These are phyloP conservation scores for Candida mesenterica DNA, from an alignment of 1,139 yeast genomes.

Conservation along the genomic window DNA sequence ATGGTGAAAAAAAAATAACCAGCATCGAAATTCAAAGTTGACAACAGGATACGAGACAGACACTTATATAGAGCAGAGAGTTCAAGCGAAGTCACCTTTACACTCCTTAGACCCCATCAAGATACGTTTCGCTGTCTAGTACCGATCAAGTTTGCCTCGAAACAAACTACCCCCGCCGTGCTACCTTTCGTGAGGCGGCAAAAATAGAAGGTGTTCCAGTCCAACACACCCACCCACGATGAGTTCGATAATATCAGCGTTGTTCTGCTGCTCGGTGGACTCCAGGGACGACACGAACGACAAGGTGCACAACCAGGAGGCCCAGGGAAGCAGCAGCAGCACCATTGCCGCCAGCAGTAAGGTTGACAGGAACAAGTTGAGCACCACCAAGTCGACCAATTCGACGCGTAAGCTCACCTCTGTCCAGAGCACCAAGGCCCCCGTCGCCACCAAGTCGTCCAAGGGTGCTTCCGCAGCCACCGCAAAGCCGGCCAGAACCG, in stretches of 20 bases:
- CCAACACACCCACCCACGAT: conserved; percentile 9
- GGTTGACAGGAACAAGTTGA: conserved; percentile 6
- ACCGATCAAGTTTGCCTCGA: too few species aligned
- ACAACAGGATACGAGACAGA: too few species aligned
- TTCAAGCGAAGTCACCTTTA: too few species aligned
- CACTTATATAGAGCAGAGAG: too few species aligned
- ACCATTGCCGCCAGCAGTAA: conserved; percentile 5
- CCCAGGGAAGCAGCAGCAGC: conserved; percentile 2
- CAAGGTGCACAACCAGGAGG: conserved; percentile 15
- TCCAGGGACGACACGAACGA: conserved; percentile 36
- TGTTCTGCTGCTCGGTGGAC: conserved; percentile 43
- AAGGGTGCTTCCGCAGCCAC: conserved; percentile 1
- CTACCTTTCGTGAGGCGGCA: too few species aligned
- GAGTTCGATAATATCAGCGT: conserved; percentile 30
- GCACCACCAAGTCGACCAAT: conserved; percentile 1
- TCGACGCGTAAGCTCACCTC: background rate
- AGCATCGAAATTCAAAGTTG: conserved; percentile 3
- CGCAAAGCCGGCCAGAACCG: background rate
- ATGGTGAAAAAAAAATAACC: conserved; percentile 4
- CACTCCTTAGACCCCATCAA: too few species aligned
- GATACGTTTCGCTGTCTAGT: too few species aligned
- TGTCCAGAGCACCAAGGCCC: conserved; percentile 1
- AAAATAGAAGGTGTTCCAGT: too few species aligned
- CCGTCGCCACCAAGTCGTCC: background rate
- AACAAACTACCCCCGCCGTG: too few species aligned